Base-by-base conservation (phyloP, 257 asterid genomes). In the Haberlea rhodopensis region DNA sequence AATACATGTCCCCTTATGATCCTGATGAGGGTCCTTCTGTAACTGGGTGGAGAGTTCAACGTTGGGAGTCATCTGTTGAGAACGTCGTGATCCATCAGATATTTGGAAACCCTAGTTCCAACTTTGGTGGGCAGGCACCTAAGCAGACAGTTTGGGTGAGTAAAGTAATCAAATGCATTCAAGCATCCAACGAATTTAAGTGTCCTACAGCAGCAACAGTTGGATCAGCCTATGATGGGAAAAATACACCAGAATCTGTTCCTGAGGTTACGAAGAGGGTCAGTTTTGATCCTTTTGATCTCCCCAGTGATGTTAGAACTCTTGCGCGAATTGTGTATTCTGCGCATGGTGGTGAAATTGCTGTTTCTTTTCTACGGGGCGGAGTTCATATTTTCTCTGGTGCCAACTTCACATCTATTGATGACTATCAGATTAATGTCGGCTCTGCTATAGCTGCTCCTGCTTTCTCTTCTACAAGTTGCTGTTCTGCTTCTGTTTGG, bases 401-500 rank as follows among this genome's bases (percentile, higher is more conserved):
- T 71, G 84, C 84, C 60, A 75, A 81, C 83, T 87, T 85, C 74
- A 73, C 84, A 18, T 75, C 84, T 66, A 85, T 86, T 60, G 96
- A 90, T 75, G 83, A 72, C 73, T 90, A 94, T 82, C 99, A 77
- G 79, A 83, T 90, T 61, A 81, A 78, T 81, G 94, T 85, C 77
- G 99, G 95, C 67, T 76, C 94, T 62, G 96, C 97, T 53, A 94
- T 94, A 70, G 95, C 97, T 70, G 82, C 96, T 65, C 96, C 95
- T 53, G 94, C 99, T 43, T 94, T 94, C 79, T 94, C 99, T 80
- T 86, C 99, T 58, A 94, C 99, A 23, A 86, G 99, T 75, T 94
- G 99, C 78, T 94, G 99, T 75, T 90, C 99, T 59, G 99, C 99
- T 72, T 83, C 95, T 72, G 99, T 94, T 74, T 94, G 99, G 99